These are phyloP conservation scores for Bretschneidera sinensis DNA, from an alignment of 345 rosid species.

Conservation along the genomic window DNA sequence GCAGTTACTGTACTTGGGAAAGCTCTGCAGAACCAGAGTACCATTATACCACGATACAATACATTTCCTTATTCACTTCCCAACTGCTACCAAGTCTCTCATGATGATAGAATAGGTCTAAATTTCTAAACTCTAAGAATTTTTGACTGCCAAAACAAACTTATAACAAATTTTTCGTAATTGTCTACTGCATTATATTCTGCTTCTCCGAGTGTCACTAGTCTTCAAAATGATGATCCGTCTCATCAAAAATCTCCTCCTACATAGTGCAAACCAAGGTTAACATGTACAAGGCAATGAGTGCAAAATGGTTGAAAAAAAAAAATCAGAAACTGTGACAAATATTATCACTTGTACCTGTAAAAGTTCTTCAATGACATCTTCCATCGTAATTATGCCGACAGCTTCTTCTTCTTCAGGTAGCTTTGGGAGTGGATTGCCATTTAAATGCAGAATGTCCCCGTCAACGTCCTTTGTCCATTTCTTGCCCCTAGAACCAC, in stretches of 20 bases:
- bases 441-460: constrained; percentile 68
- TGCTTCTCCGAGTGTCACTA: constrained; percentile 31
- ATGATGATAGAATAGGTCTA: not conserved
- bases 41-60: too few species aligned
- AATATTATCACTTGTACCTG: constrained; percentile 40
- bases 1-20: too few species aligned
- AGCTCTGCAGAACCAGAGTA: too few species aligned
- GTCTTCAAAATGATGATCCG: constrained; percentile 78
- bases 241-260: constrained; percentile 98
- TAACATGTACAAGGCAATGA: not conserved
- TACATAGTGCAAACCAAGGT: constrained; percentile 17
- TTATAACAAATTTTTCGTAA: constrained; percentile 5
- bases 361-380: constrained; percentile 94
- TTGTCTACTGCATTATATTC: not conserved
- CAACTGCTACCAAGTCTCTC: not conserved
- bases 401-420: constrained; percentile 90
- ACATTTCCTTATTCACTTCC: too few species aligned
- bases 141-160: not conserved
- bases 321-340: not conserved
- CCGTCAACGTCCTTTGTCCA: constrained; percentile 70
- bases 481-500: constrained; percentile 61
- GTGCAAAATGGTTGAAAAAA: not conserved
- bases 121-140: too few species aligned
- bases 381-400: constrained; percentile 97
- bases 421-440: constrained; percentile 54